Evolutionary conservation across 371 early-diverging fungal species (phyloP).

Genomic region (Dichotomocladium elegans): DNA sequence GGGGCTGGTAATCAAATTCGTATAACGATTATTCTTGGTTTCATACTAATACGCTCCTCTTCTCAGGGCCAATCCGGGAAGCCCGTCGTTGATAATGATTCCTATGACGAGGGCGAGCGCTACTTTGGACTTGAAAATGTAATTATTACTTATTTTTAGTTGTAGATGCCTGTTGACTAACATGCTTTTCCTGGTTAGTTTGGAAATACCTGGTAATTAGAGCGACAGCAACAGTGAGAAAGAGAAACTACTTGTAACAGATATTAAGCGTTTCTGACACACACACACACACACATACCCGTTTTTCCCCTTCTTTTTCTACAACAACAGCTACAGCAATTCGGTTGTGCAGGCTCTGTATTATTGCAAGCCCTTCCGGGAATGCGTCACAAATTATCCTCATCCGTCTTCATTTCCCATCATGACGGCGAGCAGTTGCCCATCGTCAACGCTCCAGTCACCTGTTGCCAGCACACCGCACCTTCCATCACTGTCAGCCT

Average conservation of each 20-base stretch:
- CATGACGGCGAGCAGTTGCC: neutral
- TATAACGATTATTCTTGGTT: no score
- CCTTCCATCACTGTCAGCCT: conserved; percentile 23
- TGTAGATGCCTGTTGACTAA: neutral
- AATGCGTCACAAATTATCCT: conserved; percentile 80
- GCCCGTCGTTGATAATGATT: conserved; percentile 26
- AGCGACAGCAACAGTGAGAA: neutral
- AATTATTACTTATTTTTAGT: conserved; percentile 29
- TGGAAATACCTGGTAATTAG: conserved; percentile 84
- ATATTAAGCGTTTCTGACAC: neutral
- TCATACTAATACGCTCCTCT: neutral
- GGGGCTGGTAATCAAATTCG: conserved; percentile 78
- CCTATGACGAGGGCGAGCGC: conserved; percentile 57
- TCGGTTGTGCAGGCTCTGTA: conserved; percentile 95
- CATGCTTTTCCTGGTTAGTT: conserved; percentile 50
- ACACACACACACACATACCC: neutral
- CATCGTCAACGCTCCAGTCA: neutral
- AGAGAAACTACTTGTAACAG: neutral
- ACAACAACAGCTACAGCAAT: conserved; percentile 79
- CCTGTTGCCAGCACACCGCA: conserved; percentile 10
- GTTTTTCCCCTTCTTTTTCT: neutral
- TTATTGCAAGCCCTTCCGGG: conserved; percentile 92
- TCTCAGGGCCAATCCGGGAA: conserved; percentile 44
- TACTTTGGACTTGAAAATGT: conserved; percentile 92
- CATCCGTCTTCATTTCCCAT: conserved; percentile 20